Conservation (phyloP, 345 rosid species). For the Abelmoschus esculentus region DNA sequence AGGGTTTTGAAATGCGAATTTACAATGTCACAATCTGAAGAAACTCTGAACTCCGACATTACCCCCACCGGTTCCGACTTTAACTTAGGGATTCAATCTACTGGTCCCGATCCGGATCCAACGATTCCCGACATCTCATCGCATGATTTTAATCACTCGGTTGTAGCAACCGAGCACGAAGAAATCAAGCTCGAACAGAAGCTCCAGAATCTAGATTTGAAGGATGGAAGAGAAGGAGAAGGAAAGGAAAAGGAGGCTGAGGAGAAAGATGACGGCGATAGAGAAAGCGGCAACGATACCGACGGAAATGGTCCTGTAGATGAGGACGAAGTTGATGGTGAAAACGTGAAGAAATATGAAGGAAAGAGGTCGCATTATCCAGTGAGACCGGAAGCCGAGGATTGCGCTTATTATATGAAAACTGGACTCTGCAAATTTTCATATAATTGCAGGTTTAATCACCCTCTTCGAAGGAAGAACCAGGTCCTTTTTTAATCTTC, state of each 20-base stretch:
- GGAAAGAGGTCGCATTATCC: conserved; percentile 41
- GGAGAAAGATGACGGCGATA: conserved; percentile 1
- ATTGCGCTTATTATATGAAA: conserved; percentile 71
- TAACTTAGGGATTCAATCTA: conserved; percentile 12
- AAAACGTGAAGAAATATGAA: conserved; percentile 16
- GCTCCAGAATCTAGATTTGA: conserved; percentile 31
- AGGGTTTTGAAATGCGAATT: conserved; percentile 19
- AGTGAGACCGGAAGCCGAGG: conserved; percentile 71
- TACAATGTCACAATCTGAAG: conserved; percentile 21
- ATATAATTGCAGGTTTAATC: conserved; percentile 83
- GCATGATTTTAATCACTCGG: conserved; percentile 27
- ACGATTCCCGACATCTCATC: no score
- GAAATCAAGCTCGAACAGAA: conserved; percentile 12
- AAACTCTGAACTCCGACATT: background rate
- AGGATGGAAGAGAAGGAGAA: conserved; percentile 8
- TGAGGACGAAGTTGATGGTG: conserved; percentile 1
- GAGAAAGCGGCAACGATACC: background rate
- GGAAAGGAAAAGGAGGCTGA: background rate
- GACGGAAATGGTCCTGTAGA: background rate
- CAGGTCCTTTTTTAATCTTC: conserved; percentile 34
- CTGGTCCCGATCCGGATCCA: conserved; percentile 4
- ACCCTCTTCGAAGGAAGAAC: conserved; percentile 45
- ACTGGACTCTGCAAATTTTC: conserved; percentile 81
- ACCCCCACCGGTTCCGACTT: conserved; percentile 1
- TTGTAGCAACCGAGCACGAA: conserved; percentile 5